Conservation (phyloP, 2,329 filamentous ascomycete species). For the Chrysoporthe deuterocubensis region DNA sequence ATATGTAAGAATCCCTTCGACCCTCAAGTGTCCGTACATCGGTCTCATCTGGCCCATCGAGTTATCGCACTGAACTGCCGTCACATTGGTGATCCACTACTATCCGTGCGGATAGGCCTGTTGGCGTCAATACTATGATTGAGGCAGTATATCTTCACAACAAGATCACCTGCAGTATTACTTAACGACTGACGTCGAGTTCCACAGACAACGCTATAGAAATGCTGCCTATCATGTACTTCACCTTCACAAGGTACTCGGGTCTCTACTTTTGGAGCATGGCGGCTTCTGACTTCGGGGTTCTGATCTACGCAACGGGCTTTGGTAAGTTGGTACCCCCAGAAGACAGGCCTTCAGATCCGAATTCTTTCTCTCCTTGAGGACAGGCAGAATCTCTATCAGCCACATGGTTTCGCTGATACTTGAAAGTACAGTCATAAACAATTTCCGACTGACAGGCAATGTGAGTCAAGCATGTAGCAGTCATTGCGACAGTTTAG, state of each 20-base stretch:
- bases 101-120: neutral
- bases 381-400: neutral
- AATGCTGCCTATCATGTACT: conserved; percentile 21
- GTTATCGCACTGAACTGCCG: neutral
- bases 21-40: neutral
- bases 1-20: conserved; percentile 16
- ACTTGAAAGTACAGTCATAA: conserved; percentile 44
- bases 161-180: neutral
- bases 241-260: conserved; percentile 23
- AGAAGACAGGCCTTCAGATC: neutral
- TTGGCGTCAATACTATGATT: neutral
- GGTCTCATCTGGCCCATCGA: neutral
- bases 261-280: conserved; percentile 48
- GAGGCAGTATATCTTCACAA: neutral
- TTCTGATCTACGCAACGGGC: conserved; percentile 46
- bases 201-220: conserved; percentile 18
- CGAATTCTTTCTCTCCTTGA: neutral
- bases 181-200: neutral
- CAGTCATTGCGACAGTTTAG: neutral
- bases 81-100: neutral
- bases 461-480: conserved; percentile 16
- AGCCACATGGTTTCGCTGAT: conserved; percentile 43
- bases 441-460: conserved; percentile 36
- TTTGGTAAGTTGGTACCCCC: conserved; percentile 42
- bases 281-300: conserved; percentile 40